Base-by-base conservation (phyloP, 2,329 filamentous ascomycete species). In the Pestalotiopsis sp. region DNA sequence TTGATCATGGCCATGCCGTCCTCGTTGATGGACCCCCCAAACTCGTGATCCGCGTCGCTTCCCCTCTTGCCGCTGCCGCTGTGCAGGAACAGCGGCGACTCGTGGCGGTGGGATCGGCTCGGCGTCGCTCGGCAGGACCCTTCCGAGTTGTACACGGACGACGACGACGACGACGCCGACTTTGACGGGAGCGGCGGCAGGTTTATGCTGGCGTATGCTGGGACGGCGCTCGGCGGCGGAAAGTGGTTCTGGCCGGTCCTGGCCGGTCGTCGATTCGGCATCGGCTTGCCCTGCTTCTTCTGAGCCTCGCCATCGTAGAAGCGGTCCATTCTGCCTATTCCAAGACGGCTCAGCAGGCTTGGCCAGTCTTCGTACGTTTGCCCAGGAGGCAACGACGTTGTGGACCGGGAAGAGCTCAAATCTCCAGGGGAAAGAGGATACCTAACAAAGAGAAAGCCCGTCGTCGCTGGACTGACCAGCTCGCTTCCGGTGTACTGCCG, bases 231-330 rank as follows among this genome's bases (percentile, higher is more conserved):
- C n/a, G 63, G 63, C 11, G 63, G 63, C n/a, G 63, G 63, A 27
- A 65, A 65, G 11, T 57, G 49, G n/a, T 65, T 65, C 61, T 64
- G 38, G n/a, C 61, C 61, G 25, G 7, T 64, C 41, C 61, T 45
- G 38, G 20, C 9, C 20, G 61, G 61, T 4, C 61, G 61, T 2
- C 39, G 20, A 6, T n/a, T 20, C 39, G 17, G 57, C 23, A 27
- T 14, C 20, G 57, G 45, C 45, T 20, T 52, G 45, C 17, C 20
- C 17, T 20, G 17, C 45, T 52, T 17, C 45, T n/a, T n/a, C 20
- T 52, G 45, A 2, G 17, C 14, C 6, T 52, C 45, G 45, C 20
- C 9, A 52, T n/a, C 45, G 45, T 52, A 52, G 14, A 52, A n/a
- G 45, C n/a, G 57, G 9, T 59, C 57, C 57, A 59, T 59, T 12